Evolutionary conservation across 768 basidiomycete species (phyloP).

Genomic region (Gautieria morchelliformis): DNA sequence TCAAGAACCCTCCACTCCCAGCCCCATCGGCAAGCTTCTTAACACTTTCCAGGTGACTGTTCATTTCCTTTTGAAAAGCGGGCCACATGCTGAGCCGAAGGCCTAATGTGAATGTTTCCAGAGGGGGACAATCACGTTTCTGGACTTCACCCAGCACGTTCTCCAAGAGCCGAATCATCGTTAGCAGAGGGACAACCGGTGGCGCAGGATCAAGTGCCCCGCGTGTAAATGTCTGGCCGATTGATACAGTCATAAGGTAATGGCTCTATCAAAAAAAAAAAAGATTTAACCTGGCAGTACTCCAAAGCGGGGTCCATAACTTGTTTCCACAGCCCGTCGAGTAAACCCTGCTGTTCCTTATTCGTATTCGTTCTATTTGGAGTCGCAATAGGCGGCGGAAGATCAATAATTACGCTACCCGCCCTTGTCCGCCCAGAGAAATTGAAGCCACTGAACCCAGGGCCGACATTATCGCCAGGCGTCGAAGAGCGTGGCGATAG

Average conservation of each 20-base stretch:
- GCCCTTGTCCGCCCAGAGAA: not conserved
- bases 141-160: slow-evolving; percentile 67
- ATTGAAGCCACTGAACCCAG: not conserved
- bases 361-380: slow-evolving; percentile 7
- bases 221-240: slow-evolving; percentile 52
- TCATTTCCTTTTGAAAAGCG: slow-evolving; percentile 82
- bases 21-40: slow-evolving; percentile 76
- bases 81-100: slow-evolving; percentile 89
- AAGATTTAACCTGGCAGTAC: slow-evolving; percentile 57
- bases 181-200: slow-evolving; percentile 66
- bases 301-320: slow-evolving; percentile 86
- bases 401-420: not conserved
- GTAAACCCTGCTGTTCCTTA: slow-evolving; percentile 50
- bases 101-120: slow-evolving; percentile 73
- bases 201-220: slow-evolving; percentile 66
- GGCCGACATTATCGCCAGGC: not conserved
- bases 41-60: slow-evolving; percentile 71
- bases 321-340: slow-evolving; percentile 79
- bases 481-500: slow-evolving; percentile 24
- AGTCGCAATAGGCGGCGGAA: not conserved
- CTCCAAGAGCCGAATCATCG: slow-evolving; percentile 89
- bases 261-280: not conserved
- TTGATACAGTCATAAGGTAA: not conserved
- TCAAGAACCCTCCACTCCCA: slow-evolving; percentile 45
- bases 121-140: slow-evolving; percentile 65